Conservation (phyloP, 208 protist genomes). For the Leishmania gerbilli region DNA sequence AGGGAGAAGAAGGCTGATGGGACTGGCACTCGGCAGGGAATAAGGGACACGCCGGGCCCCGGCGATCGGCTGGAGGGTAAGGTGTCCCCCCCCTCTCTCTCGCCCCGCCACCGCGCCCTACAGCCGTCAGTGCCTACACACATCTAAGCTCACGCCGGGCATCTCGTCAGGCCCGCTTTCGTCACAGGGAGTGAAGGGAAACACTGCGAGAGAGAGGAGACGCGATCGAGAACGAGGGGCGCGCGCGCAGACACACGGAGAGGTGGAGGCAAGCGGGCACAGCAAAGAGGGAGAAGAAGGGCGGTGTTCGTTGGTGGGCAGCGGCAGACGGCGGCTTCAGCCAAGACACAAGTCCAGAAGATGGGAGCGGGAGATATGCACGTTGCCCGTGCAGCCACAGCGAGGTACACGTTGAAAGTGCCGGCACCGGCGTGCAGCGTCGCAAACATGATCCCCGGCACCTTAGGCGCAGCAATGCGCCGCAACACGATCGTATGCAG, state of each 20-base stretch:
- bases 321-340: background rate
- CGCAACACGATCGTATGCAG: constrained; percentile 61
- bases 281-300: background rate
- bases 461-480: constrained; percentile 45
- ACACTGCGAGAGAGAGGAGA: background rate
- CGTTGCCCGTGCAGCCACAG: background rate
- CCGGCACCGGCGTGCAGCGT: constrained; percentile 51
- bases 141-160: background rate
- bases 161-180: background rate
- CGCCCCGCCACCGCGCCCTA: background rate
- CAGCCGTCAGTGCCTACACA: background rate
- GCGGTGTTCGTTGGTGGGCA: background rate
- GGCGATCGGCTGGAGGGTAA: background rate
- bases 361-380: background rate
- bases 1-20: background rate
- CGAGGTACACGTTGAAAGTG: constrained; percentile 36
- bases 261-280: background rate
- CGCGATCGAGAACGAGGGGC: background rate
- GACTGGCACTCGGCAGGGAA: background rate
- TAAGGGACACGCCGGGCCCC: background rate
- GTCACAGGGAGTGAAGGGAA: background rate
- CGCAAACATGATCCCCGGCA: constrained; percentile 55
- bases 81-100: background rate
- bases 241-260: background rate
- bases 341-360: background rate